Conservation (phyloP, 345 rosid genomes). For the Citrus cavaleriei region DNA sequence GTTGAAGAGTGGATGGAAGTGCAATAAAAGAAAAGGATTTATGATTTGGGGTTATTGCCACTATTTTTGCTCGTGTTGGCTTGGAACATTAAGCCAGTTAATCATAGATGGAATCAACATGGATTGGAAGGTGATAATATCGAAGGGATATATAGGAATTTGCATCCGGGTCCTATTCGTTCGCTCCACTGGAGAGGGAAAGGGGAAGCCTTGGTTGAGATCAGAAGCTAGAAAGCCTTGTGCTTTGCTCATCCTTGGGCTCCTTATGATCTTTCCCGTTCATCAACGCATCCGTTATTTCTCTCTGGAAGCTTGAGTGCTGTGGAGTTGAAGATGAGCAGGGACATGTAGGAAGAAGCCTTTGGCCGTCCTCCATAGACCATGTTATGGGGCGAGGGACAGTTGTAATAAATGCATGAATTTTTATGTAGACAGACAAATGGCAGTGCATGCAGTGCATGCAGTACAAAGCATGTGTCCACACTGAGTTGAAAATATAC, state of each 20-base stretch:
- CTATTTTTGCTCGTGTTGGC: constrained; percentile 61
- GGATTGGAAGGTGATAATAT: constrained; percentile 69
- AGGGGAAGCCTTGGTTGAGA: constrained; percentile 66
- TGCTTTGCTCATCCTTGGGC: constrained; percentile 63
- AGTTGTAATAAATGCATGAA: too few species aligned
- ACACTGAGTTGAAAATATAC: too few species aligned
- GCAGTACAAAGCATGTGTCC: too few species aligned
- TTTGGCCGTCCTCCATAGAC: not conserved
- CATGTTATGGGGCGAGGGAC: too few species aligned
- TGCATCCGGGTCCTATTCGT: constrained; percentile 73
- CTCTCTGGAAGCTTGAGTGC: not conserved
- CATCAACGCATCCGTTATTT: constrained; percentile 37
- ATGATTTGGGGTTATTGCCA: constrained; percentile 63
- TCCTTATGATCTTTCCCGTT: constrained; percentile 62
- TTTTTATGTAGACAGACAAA: too few species aligned
- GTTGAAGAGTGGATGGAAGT: constrained; percentile 63
- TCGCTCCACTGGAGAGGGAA: constrained; percentile 74
- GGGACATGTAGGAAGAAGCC: not conserved
- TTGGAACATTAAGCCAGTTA: constrained; percentile 54
- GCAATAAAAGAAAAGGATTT: constrained; percentile 55
- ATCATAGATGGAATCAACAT: constrained; percentile 73
- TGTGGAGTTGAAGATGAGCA: not conserved
- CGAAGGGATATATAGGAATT: constrained; percentile 51
- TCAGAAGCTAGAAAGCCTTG: constrained; percentile 59
- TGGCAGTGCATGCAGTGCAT: too few species aligned